These are phyloP conservation scores for Penicillium bovifimosum DNA, from an alignment of 495 filamentous ascomycete genomes.

Conservation along the genomic window DNA sequence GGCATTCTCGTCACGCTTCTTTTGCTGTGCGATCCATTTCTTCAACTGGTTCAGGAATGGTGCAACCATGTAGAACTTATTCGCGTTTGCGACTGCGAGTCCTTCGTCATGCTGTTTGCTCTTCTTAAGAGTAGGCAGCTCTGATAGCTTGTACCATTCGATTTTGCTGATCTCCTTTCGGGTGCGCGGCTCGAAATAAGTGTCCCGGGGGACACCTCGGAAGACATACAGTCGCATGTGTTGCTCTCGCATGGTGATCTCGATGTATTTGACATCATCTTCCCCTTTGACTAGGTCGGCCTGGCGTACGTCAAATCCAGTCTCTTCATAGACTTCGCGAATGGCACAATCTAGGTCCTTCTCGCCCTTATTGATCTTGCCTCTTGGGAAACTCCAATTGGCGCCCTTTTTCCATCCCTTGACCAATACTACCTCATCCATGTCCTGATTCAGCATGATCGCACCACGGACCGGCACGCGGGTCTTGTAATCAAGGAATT, in stretches of 20 bases:
- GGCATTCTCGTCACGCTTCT: constrained; percentile 53
- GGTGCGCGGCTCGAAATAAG: constrained; percentile 80
- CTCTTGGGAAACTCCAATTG: constrained; percentile 92
- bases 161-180: constrained; percentile 97
- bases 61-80: constrained; percentile 97
- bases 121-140: constrained; percentile 77
- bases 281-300: constrained; percentile 66
- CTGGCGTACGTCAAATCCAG: constrained; percentile 72
- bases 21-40: constrained; percentile 85
- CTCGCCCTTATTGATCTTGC: constrained; percentile 97
- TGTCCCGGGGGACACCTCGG: constrained; percentile 77
- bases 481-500: constrained; percentile 90
- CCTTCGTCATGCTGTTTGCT: constrained; percentile 52
- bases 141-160: constrained; percentile 82
- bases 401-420: constrained; percentile 97
- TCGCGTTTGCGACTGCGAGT: constrained; percentile 53
- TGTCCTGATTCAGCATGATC: constrained; percentile 81
- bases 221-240: constrained; percentile 89
- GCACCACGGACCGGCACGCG: constrained; percentile 89
- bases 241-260: constrained; percentile 86
- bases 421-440: constrained; percentile 88
- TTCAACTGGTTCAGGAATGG: constrained; percentile 82
- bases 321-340: constrained; percentile 93
- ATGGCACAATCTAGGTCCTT: constrained; percentile 87
- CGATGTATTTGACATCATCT: constrained; percentile 68